Evolutionary conservation across 78 protist genomes (phyloP).

Genomic region (Emiliania huxleyi): DNA sequence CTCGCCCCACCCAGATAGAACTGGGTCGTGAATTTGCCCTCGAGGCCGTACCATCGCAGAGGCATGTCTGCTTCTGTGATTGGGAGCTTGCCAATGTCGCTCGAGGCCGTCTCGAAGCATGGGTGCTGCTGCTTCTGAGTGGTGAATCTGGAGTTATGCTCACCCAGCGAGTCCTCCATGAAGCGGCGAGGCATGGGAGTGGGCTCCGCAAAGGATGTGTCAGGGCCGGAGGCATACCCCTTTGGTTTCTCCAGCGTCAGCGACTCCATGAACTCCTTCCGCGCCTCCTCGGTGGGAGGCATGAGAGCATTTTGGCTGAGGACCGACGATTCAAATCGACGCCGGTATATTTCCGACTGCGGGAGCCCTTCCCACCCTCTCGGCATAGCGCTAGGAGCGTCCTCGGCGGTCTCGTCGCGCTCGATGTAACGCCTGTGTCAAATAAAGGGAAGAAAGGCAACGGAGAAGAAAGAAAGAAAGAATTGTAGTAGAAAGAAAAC

Average conservation of each 20-base stretch:
- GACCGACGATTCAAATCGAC: background rate
- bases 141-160: background rate
- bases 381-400: no score
- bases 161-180: background rate
- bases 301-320: background rate
- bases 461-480: no score
- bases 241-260: background rate
- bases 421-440: no score
- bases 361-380: background rate
- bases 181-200: background rate
- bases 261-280: background rate
- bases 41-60: background rate
- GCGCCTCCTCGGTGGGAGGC: background rate
- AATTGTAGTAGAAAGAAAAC: no score
- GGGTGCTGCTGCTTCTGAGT: background rate
- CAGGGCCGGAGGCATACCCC: background rate
- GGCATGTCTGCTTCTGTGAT: background rate
- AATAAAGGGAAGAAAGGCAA: no score
- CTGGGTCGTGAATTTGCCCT: background rate
- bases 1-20: background rate
- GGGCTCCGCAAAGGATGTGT: background rate
- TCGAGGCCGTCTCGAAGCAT: background rate
- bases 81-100: background rate
- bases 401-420: no score
- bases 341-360: background rate